Percentiles rank a stretch among this genome's conserved stretches.
Evolutionary conservation across 352 stramenopile species (phyloP).

Genomic region (Phytophthora quininea): DNA sequence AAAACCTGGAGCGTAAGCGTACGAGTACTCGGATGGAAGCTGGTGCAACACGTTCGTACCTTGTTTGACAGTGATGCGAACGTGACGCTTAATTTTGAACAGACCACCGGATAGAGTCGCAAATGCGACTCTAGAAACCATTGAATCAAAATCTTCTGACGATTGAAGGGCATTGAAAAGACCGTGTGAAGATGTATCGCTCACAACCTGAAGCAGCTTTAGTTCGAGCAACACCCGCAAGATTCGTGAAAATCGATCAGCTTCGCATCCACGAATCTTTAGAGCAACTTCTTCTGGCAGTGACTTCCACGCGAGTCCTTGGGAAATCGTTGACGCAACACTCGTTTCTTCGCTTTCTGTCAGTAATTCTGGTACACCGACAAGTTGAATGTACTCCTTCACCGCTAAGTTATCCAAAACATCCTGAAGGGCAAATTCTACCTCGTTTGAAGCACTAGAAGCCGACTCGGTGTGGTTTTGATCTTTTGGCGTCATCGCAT

Average conservation of each 20-base stretch:
- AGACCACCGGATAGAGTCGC: constrained; percentile 72
- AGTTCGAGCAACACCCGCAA: constrained; percentile 77
- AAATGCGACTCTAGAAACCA: constrained; percentile 79
- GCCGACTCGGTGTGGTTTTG: not conserved
- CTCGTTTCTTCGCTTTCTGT: constrained; percentile 64
- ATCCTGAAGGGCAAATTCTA: constrained; percentile 72
- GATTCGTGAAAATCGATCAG: constrained; percentile 72
- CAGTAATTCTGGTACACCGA: constrained; percentile 69
- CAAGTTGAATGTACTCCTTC: constrained; percentile 77
- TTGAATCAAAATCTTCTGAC: constrained; percentile 73
- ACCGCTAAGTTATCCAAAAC: constrained; percentile 69
- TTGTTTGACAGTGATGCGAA: constrained; percentile 59
- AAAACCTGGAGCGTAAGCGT: constrained; percentile 71
- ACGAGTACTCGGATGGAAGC: constrained; percentile 59
- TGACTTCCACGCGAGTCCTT: constrained; percentile 55
- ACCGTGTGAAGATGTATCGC: constrained; percentile 60
- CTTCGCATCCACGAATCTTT: constrained; percentile 76
- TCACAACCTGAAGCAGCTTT: constrained; percentile 59
- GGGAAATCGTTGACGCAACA: constrained; percentile 49
- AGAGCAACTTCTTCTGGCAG: constrained; percentile 42
- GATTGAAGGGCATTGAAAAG: constrained; percentile 62
- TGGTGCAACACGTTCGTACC: constrained; percentile 57
- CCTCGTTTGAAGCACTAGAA: constrained; percentile 12
- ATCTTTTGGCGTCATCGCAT: not conserved
- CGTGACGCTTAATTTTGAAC: constrained; percentile 57